Evolutionary conservation across 768 basidiomycete genomes (phyloP).

Genomic region (Mrakia gelida): DNA sequence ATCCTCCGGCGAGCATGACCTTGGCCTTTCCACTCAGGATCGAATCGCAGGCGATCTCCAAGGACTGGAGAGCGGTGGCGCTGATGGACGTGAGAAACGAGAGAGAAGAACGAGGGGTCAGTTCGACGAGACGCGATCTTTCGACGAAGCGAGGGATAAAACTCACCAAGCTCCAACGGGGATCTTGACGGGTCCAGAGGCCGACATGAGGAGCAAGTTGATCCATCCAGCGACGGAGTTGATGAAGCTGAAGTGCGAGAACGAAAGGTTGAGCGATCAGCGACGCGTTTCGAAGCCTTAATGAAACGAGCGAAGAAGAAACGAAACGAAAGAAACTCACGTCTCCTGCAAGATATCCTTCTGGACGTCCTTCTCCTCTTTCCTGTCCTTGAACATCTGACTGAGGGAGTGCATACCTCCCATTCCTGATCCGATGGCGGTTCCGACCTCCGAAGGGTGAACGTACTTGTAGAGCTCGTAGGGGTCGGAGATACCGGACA

Average conservation of each 20-base stretch:
- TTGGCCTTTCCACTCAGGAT: slow-evolving; percentile 94
- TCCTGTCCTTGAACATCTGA: slow-evolving; percentile 98
- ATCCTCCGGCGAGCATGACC: slow-evolving; percentile 98
- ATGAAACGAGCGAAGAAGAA: background rate
- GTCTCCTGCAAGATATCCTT: slow-evolving; percentile 98
- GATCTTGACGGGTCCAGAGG: slow-evolving; percentile 96
- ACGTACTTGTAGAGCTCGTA: slow-evolving; percentile 96
- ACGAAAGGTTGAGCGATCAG: slow-evolving; percentile 9
- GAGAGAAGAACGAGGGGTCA: slow-evolving; percentile 22
- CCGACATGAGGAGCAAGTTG: slow-evolving; percentile 88
- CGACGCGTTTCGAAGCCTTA: background rate
- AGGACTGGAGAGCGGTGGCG: slow-evolving; percentile 93
- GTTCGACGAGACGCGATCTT: background rate
- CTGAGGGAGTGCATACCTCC: slow-evolving; percentile 85
- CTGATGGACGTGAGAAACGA: slow-evolving; percentile 47
- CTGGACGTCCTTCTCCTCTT: slow-evolving; percentile 96
- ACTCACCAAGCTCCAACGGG: slow-evolving; percentile 95
- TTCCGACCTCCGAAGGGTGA: slow-evolving; percentile 94
- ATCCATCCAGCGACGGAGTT: slow-evolving; percentile 99
- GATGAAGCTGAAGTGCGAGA: slow-evolving; percentile 70
- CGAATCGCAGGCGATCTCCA: slow-evolving; percentile 96
- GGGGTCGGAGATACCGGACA: slow-evolving; percentile 94
- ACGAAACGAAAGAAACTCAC: slow-evolving; percentile 51
- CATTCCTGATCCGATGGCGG: slow-evolving; percentile 93
- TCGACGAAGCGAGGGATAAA: background rate